phyloP scores from a whole-genome alignment of 768 basidiomycete species.

The Asterophora parasitica region DNA sequence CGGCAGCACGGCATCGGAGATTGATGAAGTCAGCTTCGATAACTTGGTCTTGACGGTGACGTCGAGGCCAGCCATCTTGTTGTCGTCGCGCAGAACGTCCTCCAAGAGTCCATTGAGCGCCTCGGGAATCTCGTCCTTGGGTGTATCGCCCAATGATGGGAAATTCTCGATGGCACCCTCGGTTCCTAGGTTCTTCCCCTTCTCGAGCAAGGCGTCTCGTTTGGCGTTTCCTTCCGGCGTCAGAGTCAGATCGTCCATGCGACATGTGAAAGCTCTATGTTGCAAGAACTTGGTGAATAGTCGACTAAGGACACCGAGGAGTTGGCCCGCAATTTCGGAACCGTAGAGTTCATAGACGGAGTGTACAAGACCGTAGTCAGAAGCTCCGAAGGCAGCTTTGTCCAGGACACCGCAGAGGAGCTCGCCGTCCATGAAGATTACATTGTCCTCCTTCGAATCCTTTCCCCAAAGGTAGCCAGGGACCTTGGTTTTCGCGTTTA shows the following conservation, averaged over 20 bases:
- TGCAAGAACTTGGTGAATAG: slow-evolving; percentile 97
- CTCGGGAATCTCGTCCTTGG: slow-evolving; percentile 48
- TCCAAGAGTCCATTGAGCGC: slow-evolving; percentile 69
- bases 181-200: slow-evolving; percentile 70
- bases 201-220: slow-evolving; percentile 62
- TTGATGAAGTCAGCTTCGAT: slow-evolving; percentile 82
- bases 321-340: slow-evolving; percentile 78
- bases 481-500: slow-evolving; percentile 85
- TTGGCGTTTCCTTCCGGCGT: slow-evolving; percentile 75
- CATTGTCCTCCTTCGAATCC: slow-evolving; percentile 78
- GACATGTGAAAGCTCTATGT: slow-evolving; percentile 94
- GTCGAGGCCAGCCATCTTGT: slow-evolving; percentile 96
- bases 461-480: slow-evolving; percentile 81
- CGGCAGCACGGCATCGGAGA: slow-evolving; percentile 86
- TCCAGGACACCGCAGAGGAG: slow-evolving; percentile 91
- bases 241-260: slow-evolving; percentile 95
- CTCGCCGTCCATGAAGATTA: slow-evolving; percentile 90
- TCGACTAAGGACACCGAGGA: slow-evolving; percentile 89
- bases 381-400: slow-evolving; percentile 96
- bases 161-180: slow-evolving; percentile 89
- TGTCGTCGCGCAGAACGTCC: slow-evolving; percentile 91
- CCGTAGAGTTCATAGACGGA: slow-evolving; percentile 97
- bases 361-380: slow-evolving; percentile 94
- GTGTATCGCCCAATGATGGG: slow-evolving; percentile 58
- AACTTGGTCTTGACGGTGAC: slow-evolving; percentile 85